Base-by-base conservation (phyloP, 164 flowering plant genomes). In the Hamamelis virginiana region DNA sequence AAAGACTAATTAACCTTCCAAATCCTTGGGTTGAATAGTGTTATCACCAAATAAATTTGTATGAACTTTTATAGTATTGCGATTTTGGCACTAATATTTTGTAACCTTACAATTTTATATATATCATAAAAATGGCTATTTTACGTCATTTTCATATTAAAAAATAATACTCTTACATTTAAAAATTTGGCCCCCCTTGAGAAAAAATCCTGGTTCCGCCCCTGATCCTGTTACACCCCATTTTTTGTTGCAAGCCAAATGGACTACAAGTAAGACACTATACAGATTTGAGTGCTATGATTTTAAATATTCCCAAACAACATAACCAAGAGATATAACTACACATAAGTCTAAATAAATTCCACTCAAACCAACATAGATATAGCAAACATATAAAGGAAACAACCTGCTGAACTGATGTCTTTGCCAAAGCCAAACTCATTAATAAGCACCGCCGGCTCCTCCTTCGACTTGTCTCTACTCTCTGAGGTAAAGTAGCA, bases 401-500 rank as follows among this genome's bases (percentile, higher is more conserved):
- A 11, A 10, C 69, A 73, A 95, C 99, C 97, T 89, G 96, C 74
- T 92, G 89, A 53, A 52, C 69, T 61, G 92, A 76, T 78, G 90
- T 82, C 80, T 83, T 91, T 60, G 99, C 94, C 66, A 95, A 75
- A 77, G 97, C 99, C 77, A 90, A 80, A 75, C 97, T 88, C 96
- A 95, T 87, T 64, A 95, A 64, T 52, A 91, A 84, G 71, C 97
- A 95, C 33, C 97, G 89, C 62, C 97, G 75, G 69, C 97, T 92
- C 78, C 97, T 89, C 79, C 96, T 85, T 63, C 99, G 83, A 74
- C 97, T 95, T 76, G 80, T 78, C 70, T 89, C 97, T 60, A 95
- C 97, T 85, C 99, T 86, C 59, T 85, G 88, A 72, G 90, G 82
- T 69, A 92, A 76, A 69, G 81, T 70, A 53, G 76, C 73, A 80